These are phyloP conservation scores for Dittrichia graveolens DNA, from an alignment of 129 eudicot species.

Conservation along the genomic window DNA sequence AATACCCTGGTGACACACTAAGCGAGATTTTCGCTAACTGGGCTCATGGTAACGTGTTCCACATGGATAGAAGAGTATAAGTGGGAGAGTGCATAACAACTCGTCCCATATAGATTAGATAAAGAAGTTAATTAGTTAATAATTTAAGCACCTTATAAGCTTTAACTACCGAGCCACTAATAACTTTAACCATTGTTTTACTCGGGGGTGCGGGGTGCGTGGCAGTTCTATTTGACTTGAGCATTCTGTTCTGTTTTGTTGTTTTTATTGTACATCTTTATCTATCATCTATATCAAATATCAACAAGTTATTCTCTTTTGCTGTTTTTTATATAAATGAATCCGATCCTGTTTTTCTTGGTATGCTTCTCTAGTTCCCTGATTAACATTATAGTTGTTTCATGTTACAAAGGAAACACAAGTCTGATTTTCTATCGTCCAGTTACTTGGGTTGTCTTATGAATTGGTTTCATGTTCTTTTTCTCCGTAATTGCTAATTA, in stretches of 20 bases:
- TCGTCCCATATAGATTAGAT: no score
- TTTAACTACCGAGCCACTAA: no score
- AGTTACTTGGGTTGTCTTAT: not conserved
- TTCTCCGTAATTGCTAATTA: not conserved
- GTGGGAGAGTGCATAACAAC: no score
- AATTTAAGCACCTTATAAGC: no score
- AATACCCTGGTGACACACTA: no score
- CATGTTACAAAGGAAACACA: not conserved
- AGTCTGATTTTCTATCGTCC: not conserved
- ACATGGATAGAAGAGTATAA: no score
- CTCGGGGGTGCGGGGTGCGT: no score
- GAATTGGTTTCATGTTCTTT: not conserved
- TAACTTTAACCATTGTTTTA: no score
- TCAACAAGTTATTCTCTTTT: not conserved
- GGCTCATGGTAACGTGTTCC: no score
- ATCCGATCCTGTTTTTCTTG: slow-evolving; percentile 1
- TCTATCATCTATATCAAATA: not conserved
- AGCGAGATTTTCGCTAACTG: no score
- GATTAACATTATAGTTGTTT: not conserved
- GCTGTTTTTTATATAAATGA: not conserved
- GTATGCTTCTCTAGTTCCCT: not conserved
- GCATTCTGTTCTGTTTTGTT: not conserved
- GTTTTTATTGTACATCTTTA: slow-evolving; percentile 3
- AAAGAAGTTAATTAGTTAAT: no score
- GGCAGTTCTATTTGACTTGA: not conserved